phyloP scores from a whole-genome alignment of 371 early-diverging fungal genomes.

The Mortierella polycephala region DNA sequence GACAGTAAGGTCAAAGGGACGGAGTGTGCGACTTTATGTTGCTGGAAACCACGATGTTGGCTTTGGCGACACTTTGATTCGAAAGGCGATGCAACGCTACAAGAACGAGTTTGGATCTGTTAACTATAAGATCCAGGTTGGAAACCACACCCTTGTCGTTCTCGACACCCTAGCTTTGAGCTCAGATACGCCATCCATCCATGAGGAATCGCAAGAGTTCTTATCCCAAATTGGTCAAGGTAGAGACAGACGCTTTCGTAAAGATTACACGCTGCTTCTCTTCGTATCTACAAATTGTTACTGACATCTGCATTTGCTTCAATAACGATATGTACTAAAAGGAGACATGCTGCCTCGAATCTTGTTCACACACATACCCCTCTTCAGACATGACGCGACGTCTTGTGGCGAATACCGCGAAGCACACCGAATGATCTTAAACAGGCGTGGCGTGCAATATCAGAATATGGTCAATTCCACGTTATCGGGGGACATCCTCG shows the following conservation, averaged over 20 bases:
- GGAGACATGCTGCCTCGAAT: slow-evolving; percentile 56
- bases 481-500: slow-evolving; percentile 68
- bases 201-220: slow-evolving; percentile 61
- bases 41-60: slow-evolving; percentile 96
- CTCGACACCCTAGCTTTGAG: slow-evolving; percentile 86
- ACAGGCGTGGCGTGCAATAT: slow-evolving; percentile 83
- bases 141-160: slow-evolving; percentile 72
- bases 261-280: not conserved
- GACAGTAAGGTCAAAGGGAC: slow-evolving; percentile 11
- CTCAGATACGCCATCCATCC: slow-evolving; percentile 55
- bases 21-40: slow-evolving; percentile 54
- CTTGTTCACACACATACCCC: slow-evolving; percentile 84
- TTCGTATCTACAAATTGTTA: no score
- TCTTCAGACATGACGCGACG: slow-evolving; percentile 71
- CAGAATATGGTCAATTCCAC: slow-evolving; percentile 77
- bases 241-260: slow-evolving; percentile 3
- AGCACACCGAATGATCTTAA: slow-evolving; percentile 52
- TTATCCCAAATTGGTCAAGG: slow-evolving; percentile 53
- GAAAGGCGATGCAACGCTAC: slow-evolving; percentile 64
- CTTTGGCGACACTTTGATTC: slow-evolving; percentile 78
- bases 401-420: slow-evolving; percentile 81
- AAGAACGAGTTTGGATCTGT: slow-evolving; percentile 70
- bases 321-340: slow-evolving; percentile 1
- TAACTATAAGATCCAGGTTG: slow-evolving; percentile 69
- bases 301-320: no score